Conservation (phyloP, 805 yeast genomes). For the Candida morakotiae region DNA sequence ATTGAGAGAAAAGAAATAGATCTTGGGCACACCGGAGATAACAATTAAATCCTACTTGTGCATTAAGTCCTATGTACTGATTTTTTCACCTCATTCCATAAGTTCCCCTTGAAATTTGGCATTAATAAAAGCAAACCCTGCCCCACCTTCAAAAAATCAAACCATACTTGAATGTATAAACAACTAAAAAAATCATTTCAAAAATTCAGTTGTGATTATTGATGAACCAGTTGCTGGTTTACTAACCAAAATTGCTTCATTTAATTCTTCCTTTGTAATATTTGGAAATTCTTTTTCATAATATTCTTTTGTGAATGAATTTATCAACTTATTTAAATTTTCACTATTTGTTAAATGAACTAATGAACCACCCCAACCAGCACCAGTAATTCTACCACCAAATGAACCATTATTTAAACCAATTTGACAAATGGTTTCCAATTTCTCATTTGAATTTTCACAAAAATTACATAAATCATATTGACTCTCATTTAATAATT, state of each 20-base stretch:
- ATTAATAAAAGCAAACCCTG: background rate
- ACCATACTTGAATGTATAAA: too few species aligned
- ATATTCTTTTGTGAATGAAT: conserved; percentile 47
- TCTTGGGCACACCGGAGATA: too few species aligned
- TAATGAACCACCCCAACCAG: conserved; percentile 75
- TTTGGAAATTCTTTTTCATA: conserved; percentile 47
- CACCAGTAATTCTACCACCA: conserved; percentile 75
- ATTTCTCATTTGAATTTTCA: conserved; percentile 54
- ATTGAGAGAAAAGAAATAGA: too few species aligned
- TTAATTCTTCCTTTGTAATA: conserved; percentile 41
- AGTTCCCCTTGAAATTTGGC: too few species aligned
- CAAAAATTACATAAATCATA: conserved; percentile 43
- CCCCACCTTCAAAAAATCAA: too few species aligned
- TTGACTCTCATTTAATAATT: conserved; percentile 58
- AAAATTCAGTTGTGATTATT: conserved; percentile 1
- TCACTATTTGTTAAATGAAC: conserved; percentile 56
- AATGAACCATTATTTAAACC: conserved; percentile 54
- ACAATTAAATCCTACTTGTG: background rate
- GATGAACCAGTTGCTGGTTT: conserved; percentile 51
- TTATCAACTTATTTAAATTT: conserved; percentile 31
- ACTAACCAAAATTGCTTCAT: conserved; percentile 50
- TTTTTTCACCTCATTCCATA: too few species aligned
- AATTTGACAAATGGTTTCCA: conserved; percentile 49
- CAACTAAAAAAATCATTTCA: too few species aligned
- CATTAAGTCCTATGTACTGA: background rate